A percentile compares a stretch with the other conserved stretches of the same genome.
phyloP scores from a whole-genome alignment of 208 protist genomes.

The Crithidia expoeki region DNA sequence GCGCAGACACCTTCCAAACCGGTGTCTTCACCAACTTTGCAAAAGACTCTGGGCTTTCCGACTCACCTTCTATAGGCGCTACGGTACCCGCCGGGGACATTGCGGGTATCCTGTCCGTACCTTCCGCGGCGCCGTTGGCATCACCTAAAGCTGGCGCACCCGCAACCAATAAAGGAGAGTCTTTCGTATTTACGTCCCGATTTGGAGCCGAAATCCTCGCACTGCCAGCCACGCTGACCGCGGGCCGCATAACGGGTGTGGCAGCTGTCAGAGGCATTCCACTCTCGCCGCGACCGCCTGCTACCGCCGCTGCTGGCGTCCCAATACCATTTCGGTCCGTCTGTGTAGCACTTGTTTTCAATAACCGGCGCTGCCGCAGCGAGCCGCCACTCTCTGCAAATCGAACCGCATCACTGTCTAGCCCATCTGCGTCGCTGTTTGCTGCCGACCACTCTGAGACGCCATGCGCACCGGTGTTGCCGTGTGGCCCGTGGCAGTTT shows the following conservation, averaged over 20 bases:
- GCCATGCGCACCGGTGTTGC: constrained; percentile 3
- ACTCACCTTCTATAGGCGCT: not conserved
- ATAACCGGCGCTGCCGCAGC: not conserved
- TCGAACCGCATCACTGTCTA: not conserved
- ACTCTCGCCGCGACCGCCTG: not conserved
- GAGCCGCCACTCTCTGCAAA: not conserved
- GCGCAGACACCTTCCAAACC: not conserved
- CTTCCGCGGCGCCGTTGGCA: too few species aligned
- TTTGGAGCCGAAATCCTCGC: not conserved
- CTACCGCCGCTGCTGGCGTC: not conserved
- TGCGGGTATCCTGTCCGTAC: too few species aligned
- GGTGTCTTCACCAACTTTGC: constrained; percentile 11
- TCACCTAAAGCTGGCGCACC: not conserved
- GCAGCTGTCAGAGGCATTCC: constrained; percentile 1
- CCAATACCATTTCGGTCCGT: too few species aligned
- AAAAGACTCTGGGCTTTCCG: constrained; percentile 16
- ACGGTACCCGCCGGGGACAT: not conserved
- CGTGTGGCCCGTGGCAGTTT: not conserved
- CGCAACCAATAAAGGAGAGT: not conserved
- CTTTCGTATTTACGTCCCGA: not conserved
- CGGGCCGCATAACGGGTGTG: constrained; percentile 3
- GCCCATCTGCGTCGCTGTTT: not conserved
- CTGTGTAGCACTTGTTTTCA: constrained; percentile 10
- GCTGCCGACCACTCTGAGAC: constrained; percentile 13
- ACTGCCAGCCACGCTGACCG: not conserved